Conservation (phyloP, 1,284 basidiomycete species). For the Mycena sp. region DNA sequence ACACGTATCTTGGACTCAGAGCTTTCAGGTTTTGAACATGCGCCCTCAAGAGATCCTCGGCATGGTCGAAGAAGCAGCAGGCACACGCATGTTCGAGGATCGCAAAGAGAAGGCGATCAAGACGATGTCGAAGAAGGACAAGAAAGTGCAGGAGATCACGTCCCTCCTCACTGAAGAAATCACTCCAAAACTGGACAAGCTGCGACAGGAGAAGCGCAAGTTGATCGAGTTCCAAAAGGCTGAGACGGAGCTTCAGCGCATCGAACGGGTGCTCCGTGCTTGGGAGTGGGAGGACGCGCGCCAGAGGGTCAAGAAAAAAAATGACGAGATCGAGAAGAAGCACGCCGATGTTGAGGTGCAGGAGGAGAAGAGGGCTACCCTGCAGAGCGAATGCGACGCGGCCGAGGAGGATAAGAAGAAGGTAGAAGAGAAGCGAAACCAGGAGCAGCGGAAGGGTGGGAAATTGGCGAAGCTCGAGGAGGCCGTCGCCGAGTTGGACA, state of each 20-base stretch:
- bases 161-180: constrained; percentile 90
- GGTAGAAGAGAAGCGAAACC: constrained; percentile 69
- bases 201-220: constrained; percentile 90
- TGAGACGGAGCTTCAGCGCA: constrained; percentile 89
- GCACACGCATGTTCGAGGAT: constrained; percentile 99
- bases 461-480: constrained; percentile 85
- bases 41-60: constrained; percentile 97
- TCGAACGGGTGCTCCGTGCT: constrained; percentile 86
- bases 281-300: constrained; percentile 85
- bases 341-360: constrained; percentile 61
- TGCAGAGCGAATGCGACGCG: constrained; percentile 66
- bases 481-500: constrained; percentile 81
- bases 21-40: constrained; percentile 91
- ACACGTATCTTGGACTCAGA: constrained; percentile 8
- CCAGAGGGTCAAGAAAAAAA: constrained; percentile 55
- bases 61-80: constrained; percentile 99
- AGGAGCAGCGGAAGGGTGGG: constrained; percentile 79
- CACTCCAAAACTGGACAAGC: constrained; percentile 92
- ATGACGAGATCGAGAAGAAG: constrained; percentile 66
- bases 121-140: constrained; percentile 98
- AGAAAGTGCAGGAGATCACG: constrained; percentile 92
- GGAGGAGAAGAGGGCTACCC: constrained; percentile 62
- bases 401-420: constrained; percentile 81
- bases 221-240: constrained; percentile 95
- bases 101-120: constrained; percentile 97